Base-by-base conservation (phyloP, 805 yeast genomes). In the Lipomyces sp. region DNA sequence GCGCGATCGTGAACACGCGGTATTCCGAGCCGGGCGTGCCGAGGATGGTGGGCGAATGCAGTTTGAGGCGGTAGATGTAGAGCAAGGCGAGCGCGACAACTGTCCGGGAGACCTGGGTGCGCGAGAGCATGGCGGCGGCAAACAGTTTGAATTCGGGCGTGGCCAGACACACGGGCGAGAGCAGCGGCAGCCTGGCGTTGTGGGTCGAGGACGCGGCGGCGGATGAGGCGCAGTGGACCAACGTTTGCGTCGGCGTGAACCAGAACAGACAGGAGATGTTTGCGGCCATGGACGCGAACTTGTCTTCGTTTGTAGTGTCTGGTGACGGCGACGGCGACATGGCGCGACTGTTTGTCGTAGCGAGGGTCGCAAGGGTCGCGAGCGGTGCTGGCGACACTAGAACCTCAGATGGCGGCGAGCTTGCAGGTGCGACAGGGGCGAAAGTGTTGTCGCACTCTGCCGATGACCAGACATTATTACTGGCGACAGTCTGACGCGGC, bases 1-100 rank as follows among this genome's bases (percentile, higher is more conserved):
- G 82, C 2, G 95, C 84, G 30, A 89, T 81, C 53, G 89, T 87
- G 56, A 92, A 60, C 42, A 67, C 66, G 11, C 79, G 70, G 65
- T 74, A 77, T 66, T 78, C 80, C 48, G 78, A 74, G 57, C 77
- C 74, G 0, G 78, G 74, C n/a, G 69, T 66, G 53, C 75, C 75
- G 29, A 65, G 64, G 6, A 74, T 66, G 29, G 51, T 45, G 5
- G 73, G 72, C 35, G 74, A 62, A 42, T 53, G 48, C 53, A 59
- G 60, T 55, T 77, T 73, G 63, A 76, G 73, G 10, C 78, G 72
- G 60, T 59, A 61, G 53, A 78, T 69, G 72, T 77, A 77, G 15
- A 77, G 71, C 24, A 78, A 66, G 0, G 80, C 79, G 37, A 74
- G 69, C 10, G 75, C 72, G 37, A 77, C 72, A 2, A 75, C 74